phyloP scores from a whole-genome alignment of 768 basidiomycete species.

The Myochromella boudieri region DNA sequence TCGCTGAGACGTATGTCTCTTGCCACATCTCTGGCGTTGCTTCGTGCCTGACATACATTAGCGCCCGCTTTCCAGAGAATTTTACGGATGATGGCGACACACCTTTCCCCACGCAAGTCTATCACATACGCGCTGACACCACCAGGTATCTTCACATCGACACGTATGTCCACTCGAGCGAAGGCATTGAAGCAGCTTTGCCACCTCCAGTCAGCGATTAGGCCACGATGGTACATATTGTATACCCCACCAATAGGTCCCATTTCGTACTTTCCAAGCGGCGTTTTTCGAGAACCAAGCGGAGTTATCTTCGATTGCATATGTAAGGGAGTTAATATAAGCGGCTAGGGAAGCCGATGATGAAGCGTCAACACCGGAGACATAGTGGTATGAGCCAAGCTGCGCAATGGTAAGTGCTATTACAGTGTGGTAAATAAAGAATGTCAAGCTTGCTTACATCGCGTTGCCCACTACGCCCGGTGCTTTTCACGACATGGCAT shows the following conservation, averaged over 20 bases:
- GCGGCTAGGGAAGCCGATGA: constrained; percentile 97
- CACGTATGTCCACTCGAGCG: constrained; percentile 92
- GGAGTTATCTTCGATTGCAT: constrained; percentile 85
- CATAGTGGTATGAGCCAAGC: constrained; percentile 96
- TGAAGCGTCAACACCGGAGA: constrained; percentile 98
- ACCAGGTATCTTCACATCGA: constrained; percentile 98
- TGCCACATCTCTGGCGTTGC: constrained; percentile 94
- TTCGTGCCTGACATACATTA: constrained; percentile 60
- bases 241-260: constrained; percentile 80
- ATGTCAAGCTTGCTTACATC: constrained; percentile 59
- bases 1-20: constrained; percentile 93
- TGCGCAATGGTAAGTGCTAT: constrained; percentile 28
- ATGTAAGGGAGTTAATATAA: constrained; percentile 98
- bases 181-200: constrained; percentile 97
- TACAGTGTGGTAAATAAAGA: neutral
- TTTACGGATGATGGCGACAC: constrained; percentile 25
- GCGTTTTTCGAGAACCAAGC: constrained; percentile 90
- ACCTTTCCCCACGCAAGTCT: constrained; percentile 94
- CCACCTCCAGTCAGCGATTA: neutral
- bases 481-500: constrained; percentile 93
- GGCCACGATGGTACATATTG: neutral
- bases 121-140: constrained; percentile 94
- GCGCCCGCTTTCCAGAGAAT: neutral
- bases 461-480: constrained; percentile 77
- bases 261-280: constrained; percentile 88